phyloP scores from a whole-genome alignment of 495 filamentous ascomycete species.

The Penicillium manginii region DNA sequence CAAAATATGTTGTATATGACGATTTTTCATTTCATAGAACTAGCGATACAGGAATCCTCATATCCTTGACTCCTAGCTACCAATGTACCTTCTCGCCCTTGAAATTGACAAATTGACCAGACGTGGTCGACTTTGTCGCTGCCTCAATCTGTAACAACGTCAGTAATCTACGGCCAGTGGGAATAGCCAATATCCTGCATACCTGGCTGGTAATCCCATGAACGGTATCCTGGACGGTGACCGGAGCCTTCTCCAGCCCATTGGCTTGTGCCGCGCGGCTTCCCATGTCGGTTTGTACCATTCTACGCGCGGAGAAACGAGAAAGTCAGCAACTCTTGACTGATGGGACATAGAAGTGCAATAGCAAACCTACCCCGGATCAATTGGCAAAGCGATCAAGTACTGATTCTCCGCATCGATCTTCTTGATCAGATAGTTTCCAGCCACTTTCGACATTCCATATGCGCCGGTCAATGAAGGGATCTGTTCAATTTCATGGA shows the following conservation, averaged over 20 bases:
- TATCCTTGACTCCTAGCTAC: too few relatives aligned
- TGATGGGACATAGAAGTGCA: not conserved
- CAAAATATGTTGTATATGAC: too few relatives aligned
- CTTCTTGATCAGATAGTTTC: conserved; percentile 42
- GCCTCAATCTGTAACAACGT: conserved; percentile 1
- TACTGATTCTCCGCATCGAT: conserved; percentile 41
- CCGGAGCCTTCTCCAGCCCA: conserved; percentile 20
- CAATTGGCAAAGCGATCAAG: conserved; percentile 34
- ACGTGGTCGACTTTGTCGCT: conserved; percentile 2
- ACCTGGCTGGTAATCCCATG: conserved; percentile 22
- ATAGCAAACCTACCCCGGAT: conserved; percentile 38
- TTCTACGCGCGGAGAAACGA: conserved; percentile 7
- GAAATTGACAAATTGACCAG: not conserved
- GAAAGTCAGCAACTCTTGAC: not conserved
- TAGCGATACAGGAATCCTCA: too few relatives aligned
- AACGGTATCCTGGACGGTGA: conserved; percentile 23
- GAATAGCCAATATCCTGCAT: not conserved
- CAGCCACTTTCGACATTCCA: conserved; percentile 42
- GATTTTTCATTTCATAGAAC: too few relatives aligned
- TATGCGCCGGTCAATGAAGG: conserved; percentile 31
- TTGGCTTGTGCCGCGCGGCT: conserved; percentile 15
- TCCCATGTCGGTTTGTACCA: conserved; percentile 30
- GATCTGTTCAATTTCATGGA: conserved; percentile 27
- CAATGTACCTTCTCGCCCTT: not conserved
- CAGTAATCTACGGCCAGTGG: not conserved